These are phyloP conservation scores for Epichloe baconii DNA, from an alignment of 2,329 filamentous ascomycete species.

Conservation along the genomic window DNA sequence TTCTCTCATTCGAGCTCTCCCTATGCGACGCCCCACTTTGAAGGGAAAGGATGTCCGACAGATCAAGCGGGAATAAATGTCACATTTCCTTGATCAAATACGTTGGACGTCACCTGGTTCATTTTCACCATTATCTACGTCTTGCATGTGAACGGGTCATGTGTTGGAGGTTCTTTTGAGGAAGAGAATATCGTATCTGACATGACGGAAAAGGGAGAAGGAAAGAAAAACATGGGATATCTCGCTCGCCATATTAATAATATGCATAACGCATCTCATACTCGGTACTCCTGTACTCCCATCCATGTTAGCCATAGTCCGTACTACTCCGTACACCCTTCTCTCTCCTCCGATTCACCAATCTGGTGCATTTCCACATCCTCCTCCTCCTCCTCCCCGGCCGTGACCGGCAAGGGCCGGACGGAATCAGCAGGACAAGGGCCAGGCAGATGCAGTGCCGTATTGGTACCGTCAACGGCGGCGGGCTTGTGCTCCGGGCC, in stretches of 20 bases:
- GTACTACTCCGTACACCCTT: neutral
- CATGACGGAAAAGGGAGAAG: neutral
- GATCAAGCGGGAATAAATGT: too few species aligned
- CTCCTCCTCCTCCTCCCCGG: conserved; percentile 6
- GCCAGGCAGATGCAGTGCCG: neutral
- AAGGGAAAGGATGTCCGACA: too few species aligned
- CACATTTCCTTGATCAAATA: too few species aligned
- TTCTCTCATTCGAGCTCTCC: too few species aligned
- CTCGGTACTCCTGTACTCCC: neutral
- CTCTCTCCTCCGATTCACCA: conserved; percentile 21
- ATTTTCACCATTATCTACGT: neutral
- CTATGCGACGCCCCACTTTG: too few species aligned
- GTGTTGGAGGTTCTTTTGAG: neutral
- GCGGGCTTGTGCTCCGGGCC: conserved; percentile 19
- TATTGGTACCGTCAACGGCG: too few species aligned
- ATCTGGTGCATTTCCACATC: conserved; percentile 29
- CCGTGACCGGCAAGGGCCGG: conserved; percentile 18
- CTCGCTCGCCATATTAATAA: neutral
- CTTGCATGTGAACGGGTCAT: neutral
- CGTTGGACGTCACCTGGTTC: too few species aligned
- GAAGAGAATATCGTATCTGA: neutral
- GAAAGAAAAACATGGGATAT: neutral
- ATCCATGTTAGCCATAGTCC: neutral
- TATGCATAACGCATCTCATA: too few species aligned
- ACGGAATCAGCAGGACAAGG: conserved; percentile 17